Conservation (phyloP, 257 asterid species). For the Solanum microdontum region DNA sequence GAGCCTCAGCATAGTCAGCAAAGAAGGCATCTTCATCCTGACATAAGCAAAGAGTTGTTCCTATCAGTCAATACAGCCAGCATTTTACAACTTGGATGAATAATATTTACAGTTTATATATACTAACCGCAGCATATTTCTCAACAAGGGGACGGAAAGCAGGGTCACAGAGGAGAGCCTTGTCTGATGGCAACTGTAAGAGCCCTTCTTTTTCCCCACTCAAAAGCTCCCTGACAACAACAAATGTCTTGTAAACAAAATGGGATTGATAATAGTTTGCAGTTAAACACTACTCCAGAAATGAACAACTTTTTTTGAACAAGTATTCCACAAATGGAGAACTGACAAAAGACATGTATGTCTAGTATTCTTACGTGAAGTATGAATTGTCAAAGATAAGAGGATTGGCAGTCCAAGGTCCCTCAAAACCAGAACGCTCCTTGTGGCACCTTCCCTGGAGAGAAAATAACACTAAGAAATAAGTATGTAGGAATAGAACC, state of each 20-base stretch:
- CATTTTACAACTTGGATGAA: not conserved
- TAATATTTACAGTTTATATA: not conserved
- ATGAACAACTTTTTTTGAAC: not conserved
- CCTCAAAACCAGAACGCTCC: slow-evolving; percentile 93
- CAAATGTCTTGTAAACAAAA: not conserved
- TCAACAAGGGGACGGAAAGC: slow-evolving; percentile 64
- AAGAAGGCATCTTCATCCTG: slow-evolving; percentile 89
- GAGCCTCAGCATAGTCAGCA: slow-evolving; percentile 68
- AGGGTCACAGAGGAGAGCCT: slow-evolving; percentile 62
- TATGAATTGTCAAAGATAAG: slow-evolving; percentile 69
- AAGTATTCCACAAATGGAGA: not conserved
- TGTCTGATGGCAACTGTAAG: slow-evolving; percentile 69
- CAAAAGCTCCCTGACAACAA: slow-evolving; percentile 50
- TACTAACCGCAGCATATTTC: slow-evolving; percentile 58
- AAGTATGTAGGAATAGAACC: not conserved
- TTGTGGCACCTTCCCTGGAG: slow-evolving; percentile 78
- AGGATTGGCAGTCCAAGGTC: slow-evolving; percentile 79
- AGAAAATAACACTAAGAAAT: not conserved
- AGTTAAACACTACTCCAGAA: not conserved
- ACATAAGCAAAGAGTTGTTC: not conserved
- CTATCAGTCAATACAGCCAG: not conserved
- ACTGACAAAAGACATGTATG: not conserved
- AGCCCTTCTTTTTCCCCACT: slow-evolving; percentile 70
- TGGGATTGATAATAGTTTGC: not conserved
- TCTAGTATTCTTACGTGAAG: slow-evolving; percentile 35